Conservation (phyloP, 768 basidiomycete genomes). For the Boletus subcaerulescens region DNA sequence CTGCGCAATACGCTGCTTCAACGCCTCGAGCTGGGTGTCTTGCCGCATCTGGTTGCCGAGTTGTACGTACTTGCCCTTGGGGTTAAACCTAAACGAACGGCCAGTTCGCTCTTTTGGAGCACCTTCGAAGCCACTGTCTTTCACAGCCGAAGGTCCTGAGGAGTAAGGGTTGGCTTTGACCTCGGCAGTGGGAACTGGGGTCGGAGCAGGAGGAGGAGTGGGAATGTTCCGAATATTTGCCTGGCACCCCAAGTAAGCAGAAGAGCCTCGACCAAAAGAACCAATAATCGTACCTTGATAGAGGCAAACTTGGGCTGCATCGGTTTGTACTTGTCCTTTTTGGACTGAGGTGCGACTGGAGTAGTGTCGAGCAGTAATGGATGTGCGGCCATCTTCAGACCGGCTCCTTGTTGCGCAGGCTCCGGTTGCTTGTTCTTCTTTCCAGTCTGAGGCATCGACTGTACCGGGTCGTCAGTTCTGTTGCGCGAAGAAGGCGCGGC, state of each 20-base stretch:
- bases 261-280: not conserved
- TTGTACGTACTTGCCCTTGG: conserved; percentile 88
- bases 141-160: conserved; percentile 41
- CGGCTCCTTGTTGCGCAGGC: conserved; percentile 73
- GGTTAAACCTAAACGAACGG: conserved; percentile 79
- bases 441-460: conserved; percentile 54
- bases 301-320: conserved; percentile 99
- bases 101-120: conserved; percentile 69
- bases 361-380: conserved; percentile 72
- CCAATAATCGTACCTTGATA: conserved; percentile 59
- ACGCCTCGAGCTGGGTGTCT: conserved; percentile 79
- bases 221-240: conserved; percentile 79
- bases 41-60: conserved; percentile 69
- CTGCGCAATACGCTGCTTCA: conserved; percentile 92
- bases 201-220: conserved; percentile 50
- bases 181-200: conserved; percentile 39
- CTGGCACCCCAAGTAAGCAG: conserved; percentile 26
- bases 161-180: conserved; percentile 75
- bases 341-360: conserved; percentile 58
- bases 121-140: conserved; percentile 69
- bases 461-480: not conserved
- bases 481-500: not conserved
- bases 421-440: conserved; percentile 58
- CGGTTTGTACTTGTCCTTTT: conserved; percentile 92
- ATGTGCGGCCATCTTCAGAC: conserved; percentile 88